These are phyloP conservation scores for Eutypella sp. DNA, from an alignment of 2,329 filamentous ascomycete species.

Conservation along the genomic window DNA sequence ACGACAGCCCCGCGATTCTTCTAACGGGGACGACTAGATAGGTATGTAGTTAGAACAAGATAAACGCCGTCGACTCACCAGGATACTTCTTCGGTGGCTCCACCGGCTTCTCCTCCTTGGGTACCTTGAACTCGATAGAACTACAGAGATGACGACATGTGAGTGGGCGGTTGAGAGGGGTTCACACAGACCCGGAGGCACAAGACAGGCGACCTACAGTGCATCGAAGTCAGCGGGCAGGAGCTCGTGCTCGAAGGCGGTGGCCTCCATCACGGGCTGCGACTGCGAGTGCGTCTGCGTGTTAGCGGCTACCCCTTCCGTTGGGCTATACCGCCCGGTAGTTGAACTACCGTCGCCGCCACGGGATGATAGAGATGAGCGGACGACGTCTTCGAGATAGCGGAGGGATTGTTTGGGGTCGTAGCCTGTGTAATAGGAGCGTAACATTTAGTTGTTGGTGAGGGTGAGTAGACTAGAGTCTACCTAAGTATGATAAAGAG, in stretches of 20 bases:
- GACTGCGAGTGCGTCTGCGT: neutral
- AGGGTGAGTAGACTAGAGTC: too few relatives aligned
- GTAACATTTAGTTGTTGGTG: too few relatives aligned
- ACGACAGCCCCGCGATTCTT: too few relatives aligned
- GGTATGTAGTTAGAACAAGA: neutral
- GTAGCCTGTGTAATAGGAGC: too few relatives aligned
- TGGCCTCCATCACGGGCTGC: conserved; percentile 20
- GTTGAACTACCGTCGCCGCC: too few relatives aligned
- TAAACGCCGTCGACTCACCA: conserved; percentile 20
- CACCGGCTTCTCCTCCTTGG: conserved; percentile 12
- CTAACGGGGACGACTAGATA: conserved; percentile 1
- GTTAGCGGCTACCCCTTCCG: neutral
- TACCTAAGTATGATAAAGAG: too few relatives aligned
- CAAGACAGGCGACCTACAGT: conserved; percentile 31
- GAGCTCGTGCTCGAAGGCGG: conserved; percentile 34
- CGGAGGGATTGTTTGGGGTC: too few relatives aligned
- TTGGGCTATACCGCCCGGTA: too few relatives aligned
- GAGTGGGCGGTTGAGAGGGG: neutral
- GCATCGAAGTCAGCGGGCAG: conserved; percentile 50
- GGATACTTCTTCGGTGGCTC: conserved; percentile 28
- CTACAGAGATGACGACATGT: conserved; percentile 15
- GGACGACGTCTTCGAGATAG: too few relatives aligned
- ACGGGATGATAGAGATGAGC: too few relatives aligned
- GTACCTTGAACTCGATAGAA: conserved; percentile 35
- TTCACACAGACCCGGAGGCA: neutral